phyloP scores from a whole-genome alignment of 2,329 filamentous ascomycete genomes.

The Apiospora hydei region DNA sequence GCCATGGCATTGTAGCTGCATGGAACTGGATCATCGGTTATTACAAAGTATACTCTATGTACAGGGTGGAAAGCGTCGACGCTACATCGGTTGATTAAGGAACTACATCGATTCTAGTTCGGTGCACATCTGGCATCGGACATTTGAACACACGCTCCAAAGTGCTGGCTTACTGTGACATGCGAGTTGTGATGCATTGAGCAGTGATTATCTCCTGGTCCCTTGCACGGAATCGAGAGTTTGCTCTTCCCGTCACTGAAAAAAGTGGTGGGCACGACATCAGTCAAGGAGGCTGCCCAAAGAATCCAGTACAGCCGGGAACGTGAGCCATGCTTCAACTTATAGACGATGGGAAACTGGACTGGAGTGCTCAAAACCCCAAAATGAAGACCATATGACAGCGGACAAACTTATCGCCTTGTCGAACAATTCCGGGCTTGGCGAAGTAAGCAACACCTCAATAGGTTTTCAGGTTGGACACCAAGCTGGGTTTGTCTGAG shows the following conservation, averaged over 20 bases:
- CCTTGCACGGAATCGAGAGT: not conserved
- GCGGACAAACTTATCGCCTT: not conserved
- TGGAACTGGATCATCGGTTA: not conserved
- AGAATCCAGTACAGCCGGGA: not conserved
- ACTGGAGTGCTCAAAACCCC: not conserved
- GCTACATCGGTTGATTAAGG: not conserved
- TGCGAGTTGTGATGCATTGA: not conserved
- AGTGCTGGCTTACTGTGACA: not conserved
- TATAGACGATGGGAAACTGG: not conserved
- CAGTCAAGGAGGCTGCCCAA: not conserved
- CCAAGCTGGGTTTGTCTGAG: not conserved
- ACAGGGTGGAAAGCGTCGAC: not conserved
- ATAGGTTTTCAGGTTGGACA: not conserved
- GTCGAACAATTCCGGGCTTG: not conserved
- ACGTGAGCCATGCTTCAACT: not conserved
- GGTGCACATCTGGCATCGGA: conserved; percentile 1
- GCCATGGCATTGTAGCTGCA: not conserved
- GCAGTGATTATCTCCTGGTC: not conserved
- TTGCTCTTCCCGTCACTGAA: not conserved
- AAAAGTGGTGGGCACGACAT: not conserved
- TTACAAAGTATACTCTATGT: conserved; percentile 1
- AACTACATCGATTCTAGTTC: not conserved
- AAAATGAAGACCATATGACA: not conserved
- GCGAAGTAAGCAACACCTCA: not conserved
- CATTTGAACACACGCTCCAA: not conserved